Evolutionary conservation across 192 early-diverging fungal species (phyloP).

Genomic region (Dissophora globulifera): DNA sequence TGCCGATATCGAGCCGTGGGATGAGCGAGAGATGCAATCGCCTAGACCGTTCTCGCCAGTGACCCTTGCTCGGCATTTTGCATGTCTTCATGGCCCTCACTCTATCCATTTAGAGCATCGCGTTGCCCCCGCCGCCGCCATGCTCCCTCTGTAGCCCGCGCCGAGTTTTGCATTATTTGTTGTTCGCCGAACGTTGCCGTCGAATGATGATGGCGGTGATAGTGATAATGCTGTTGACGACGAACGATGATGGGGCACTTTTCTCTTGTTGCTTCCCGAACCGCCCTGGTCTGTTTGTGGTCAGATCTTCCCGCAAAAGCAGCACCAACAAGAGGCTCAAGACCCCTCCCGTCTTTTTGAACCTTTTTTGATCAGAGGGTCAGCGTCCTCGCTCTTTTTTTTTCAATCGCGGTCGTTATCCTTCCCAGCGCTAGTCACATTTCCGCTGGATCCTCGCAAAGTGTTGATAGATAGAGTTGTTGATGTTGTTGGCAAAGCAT

Average conservation of each 20-base stretch:
- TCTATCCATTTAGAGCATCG: background rate
- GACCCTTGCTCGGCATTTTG: too few relatives aligned
- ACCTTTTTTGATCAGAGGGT: slow-evolving; percentile 1
- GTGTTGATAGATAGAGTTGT: too few relatives aligned
- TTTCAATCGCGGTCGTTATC: too few relatives aligned
- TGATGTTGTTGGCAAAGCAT: too few relatives aligned
- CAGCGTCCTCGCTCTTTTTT: too few relatives aligned
- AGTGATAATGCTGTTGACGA: too few relatives aligned
- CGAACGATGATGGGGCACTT: background rate
- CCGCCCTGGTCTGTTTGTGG: background rate
- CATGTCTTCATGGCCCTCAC: too few relatives aligned
- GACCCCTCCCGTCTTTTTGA: background rate
- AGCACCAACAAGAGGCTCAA: too few relatives aligned
- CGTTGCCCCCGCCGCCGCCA: too few relatives aligned
- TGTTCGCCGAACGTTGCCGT: background rate
- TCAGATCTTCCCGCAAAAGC: slow-evolving; percentile 2
- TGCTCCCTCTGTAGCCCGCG: too few relatives aligned
- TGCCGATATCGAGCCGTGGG: too few relatives aligned
- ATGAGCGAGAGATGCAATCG: background rate
- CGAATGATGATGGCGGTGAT: background rate
- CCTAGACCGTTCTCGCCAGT: background rate
- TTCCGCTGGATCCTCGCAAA: background rate
- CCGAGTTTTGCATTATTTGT: background rate
- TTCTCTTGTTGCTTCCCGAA: slow-evolving; percentile 20
- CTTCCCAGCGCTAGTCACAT: background rate